Evolutionary conservation across 768 basidiomycete genomes (phyloP), one percentile per base, ranked within the genome.

Genomic region (Agaricus blazei): DNA sequence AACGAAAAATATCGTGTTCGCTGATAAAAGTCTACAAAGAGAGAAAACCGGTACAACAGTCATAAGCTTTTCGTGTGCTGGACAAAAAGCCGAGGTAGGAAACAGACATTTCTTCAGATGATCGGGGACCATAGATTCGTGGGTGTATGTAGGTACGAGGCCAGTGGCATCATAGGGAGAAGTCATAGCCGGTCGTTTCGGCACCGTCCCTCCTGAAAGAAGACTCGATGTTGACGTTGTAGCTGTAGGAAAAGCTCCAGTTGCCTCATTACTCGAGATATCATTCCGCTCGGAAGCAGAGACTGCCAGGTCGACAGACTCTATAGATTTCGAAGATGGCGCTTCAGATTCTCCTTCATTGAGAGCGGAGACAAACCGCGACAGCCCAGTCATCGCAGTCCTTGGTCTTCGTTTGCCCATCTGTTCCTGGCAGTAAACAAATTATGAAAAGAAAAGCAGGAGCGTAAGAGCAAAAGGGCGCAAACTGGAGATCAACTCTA

Each of bases 71-170:
- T 49, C 23, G 58, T 44, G 52, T 12, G 28, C 9, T n/a, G 44
- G 7, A 44, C 31, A 31, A n/a, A 37, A 27, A 9, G 27, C 51
- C 52, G 36, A 48, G 46, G 34, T 8, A 2, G 7, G 11, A 49
- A 40, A 74, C 88, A 58, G 63, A 95, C 93, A 96, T 77, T 97
- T 97, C 62, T 80, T 75, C 8, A 96, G 77, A 64, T 88, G 80
- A 15, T 79, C 72, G 3, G 94, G 93, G 9, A 95, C 90, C 58
- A 95, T 73, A 0, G 79, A 74, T 3, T 73, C 67, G 26, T 83
- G 65, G 14, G 73, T 77, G 65, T 90, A 94, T 64, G 84, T 82
- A 2, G 84, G 82, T 2, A 93, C 91, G 1, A 93, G 76, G 1
- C 82, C 81, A 0, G 82, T 83, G 23, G 86, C 89, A 63, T 94